phyloP scores from a whole-genome alignment of 306 rosid species.

The Gynostemma pentaphyllum region DNA sequence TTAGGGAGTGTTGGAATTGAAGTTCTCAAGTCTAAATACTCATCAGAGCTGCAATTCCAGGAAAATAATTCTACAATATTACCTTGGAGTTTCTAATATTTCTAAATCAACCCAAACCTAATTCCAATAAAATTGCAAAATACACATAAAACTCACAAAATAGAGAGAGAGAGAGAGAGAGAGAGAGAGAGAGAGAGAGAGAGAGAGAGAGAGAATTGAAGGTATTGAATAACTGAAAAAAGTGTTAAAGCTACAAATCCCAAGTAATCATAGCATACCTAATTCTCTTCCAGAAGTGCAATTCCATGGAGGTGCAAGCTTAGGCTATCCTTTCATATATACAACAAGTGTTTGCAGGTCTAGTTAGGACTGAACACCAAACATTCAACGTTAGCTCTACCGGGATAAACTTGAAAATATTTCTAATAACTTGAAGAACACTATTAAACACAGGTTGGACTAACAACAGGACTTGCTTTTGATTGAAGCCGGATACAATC shows the following conservation, averaged over 20 bases:
- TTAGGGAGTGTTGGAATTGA: too few relatives aligned
- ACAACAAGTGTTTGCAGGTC: not conserved
- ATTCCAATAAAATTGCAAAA: not conserved
- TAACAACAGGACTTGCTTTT: conserved; percentile 34
- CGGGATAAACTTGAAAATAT: not conserved
- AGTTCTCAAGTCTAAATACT: too few relatives aligned
- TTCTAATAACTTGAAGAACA: conserved; percentile 6
- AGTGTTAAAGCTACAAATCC: not conserved
- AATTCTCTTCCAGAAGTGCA: not conserved
- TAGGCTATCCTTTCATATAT: not conserved
- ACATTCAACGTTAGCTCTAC: conserved; percentile 1
- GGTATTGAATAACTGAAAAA: not conserved
- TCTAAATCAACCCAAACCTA: not conserved
- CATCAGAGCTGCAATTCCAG: not conserved
- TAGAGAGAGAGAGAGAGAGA: too few relatives aligned
- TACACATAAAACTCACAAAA: not conserved
- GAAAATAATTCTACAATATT: not conserved
- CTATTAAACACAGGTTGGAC: conserved; percentile 25
- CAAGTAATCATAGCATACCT: not conserved
- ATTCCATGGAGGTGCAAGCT: conserved; percentile 1
- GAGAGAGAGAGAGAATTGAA: not conserved
- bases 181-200: too few relatives aligned
- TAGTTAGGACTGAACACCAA: not conserved
- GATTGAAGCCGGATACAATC: conserved; percentile 30
- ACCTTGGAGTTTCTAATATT: too few relatives aligned